Conservation (phyloP, 2,329 filamentous ascomycete genomes). For the Leptographium wingfieldii region DNA sequence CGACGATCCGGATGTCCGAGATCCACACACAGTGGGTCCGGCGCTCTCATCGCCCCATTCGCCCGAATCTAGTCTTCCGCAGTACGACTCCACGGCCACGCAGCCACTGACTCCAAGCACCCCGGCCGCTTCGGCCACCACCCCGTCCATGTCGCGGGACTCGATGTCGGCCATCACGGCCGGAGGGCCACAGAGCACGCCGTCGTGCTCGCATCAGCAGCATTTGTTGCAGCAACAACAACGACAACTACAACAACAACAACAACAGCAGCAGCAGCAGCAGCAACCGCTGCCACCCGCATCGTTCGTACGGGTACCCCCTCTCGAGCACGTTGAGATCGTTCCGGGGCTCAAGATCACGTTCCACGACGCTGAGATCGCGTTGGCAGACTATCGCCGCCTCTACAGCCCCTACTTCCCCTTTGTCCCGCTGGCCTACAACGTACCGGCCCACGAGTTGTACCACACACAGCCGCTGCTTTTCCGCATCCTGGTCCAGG, state of each 20-base stretch:
- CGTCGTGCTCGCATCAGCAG: not conserved
- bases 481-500: constrained; percentile 25
- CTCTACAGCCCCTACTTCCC: constrained; percentile 24
- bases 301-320: not conserved
- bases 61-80: not conserved
- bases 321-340: constrained; percentile 17
- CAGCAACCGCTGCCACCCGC: not conserved
- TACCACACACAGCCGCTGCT: constrained; percentile 21
- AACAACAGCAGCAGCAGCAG: not conserved
- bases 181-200: not conserved
- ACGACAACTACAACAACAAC: not conserved
- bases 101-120: not conserved
- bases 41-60: not conserved
- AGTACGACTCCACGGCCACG: not conserved
- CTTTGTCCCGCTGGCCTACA: constrained; percentile 22
- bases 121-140: not conserved
- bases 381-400: constrained; percentile 21
- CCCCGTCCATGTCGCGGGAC: not conserved
- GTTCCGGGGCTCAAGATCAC: constrained; percentile 24
- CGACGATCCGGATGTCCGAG: not conserved
- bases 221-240: not conserved
- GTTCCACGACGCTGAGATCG: constrained; percentile 19
- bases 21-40: not conserved
- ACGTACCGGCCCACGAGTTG: constrained; percentile 18
- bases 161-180: not conserved